These are phyloP conservation scores for Malania oleifera DNA, from an alignment of 164 flowering plant species.

Conservation along the genomic window DNA sequence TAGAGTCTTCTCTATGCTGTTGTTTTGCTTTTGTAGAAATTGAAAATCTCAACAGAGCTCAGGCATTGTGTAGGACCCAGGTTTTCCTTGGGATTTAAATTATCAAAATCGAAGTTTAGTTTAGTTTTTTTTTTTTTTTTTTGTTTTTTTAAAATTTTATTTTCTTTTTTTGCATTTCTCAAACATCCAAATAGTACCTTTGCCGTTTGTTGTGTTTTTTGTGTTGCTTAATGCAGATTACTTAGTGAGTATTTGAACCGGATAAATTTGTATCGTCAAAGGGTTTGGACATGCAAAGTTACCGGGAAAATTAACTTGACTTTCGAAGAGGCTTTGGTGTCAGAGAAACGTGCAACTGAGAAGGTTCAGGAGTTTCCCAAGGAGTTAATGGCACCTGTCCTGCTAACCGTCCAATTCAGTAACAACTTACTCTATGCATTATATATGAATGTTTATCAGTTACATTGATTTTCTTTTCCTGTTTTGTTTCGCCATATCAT, in stretches of 20 bases:
- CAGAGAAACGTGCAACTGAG: conserved; percentile 65
- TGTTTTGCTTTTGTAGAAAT: neutral
- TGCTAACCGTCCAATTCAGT: conserved; percentile 77
- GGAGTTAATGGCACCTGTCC: conserved; percentile 58
- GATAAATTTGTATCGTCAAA: conserved; percentile 70
- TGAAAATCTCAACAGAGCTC: neutral
- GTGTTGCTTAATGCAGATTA: conserved; percentile 30
- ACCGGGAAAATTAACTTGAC: conserved; percentile 83
- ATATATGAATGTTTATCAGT: neutral
- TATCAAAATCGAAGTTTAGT: neutral
- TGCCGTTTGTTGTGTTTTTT: conserved; percentile 2
- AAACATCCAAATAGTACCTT: neutral
- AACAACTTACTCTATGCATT: conserved; percentile 17
- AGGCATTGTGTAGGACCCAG: neutral
- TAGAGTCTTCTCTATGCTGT: neutral
- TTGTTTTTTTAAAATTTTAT: neutral
- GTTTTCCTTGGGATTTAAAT: neutral
- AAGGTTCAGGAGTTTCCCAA: conserved; percentile 73
- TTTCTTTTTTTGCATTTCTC: neutral
- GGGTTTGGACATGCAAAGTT: conserved; percentile 85
- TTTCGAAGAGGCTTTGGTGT: conserved; percentile 91
- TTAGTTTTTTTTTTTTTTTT: neutral
- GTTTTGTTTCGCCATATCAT: neutral
- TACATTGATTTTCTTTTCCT: neutral
- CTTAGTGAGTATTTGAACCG: conserved; percentile 69